phyloP scores from a whole-genome alignment of 257 asterid species.

The Solanum pinnatisectum region DNA sequence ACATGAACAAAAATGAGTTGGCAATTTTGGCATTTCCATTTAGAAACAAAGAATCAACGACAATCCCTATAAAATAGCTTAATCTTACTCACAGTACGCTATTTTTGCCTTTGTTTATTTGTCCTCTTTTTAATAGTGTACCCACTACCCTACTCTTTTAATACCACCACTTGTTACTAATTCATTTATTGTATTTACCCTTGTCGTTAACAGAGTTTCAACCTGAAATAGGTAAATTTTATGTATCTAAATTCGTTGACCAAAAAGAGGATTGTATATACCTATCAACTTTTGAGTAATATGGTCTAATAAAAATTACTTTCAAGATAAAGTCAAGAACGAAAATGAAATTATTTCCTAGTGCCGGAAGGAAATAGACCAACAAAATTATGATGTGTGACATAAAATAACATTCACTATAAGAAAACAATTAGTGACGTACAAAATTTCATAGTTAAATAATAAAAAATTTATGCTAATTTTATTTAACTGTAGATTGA shows the following conservation, averaged over 20 bases:
- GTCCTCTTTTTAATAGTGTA: not conserved
- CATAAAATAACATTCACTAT: not conserved
- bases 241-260: not conserved
- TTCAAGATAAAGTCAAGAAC: not conserved
- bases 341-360: not conserved
- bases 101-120: not conserved
- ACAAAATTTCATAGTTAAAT: not conserved
- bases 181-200: not conserved
- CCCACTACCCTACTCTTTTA: not conserved
- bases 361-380: not conserved
- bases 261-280: not conserved
- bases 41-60: not conserved
- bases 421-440: not conserved
- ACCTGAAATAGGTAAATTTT: not conserved
- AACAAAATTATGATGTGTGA: not conserved
- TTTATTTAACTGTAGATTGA: too few relatives aligned
- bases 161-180: not conserved
- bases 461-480: not conserved
- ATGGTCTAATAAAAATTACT: not conserved
- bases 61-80: not conserved
- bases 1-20: not conserved
- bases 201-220: not conserved
- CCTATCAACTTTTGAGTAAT: not conserved
- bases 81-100: not conserved
- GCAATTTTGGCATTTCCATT: not conserved